Percentiles rank a stretch among this genome's conserved stretches.
Conservation (phyloP, 257 asterid species). For the Plectranthus barbatus region DNA sequence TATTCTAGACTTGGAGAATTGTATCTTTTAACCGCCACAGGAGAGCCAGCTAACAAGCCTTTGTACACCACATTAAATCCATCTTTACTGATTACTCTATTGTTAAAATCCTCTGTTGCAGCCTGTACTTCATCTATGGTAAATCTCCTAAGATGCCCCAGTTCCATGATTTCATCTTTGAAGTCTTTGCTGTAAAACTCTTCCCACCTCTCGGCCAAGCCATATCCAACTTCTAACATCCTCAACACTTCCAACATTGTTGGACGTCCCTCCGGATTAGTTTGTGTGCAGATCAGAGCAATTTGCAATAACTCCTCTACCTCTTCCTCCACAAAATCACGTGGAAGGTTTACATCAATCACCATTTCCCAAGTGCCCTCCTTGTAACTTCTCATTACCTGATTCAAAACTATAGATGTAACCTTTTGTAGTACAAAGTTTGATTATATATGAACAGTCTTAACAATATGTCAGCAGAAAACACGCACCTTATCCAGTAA, state of each 20-base stretch:
- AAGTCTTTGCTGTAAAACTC: background rate
- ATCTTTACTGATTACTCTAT: background rate
- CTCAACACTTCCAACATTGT: background rate
- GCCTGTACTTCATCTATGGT: background rate
- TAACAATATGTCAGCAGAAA: background rate
- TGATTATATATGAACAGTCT: no score
- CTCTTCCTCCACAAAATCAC: background rate
- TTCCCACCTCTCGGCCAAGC: background rate
- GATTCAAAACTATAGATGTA: no score
- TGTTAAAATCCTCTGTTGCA: background rate
- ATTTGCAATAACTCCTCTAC: background rate
- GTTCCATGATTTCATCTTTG: background rate
- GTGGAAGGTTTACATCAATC: background rate
- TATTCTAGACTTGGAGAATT: background rate
- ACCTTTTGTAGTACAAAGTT: no score
- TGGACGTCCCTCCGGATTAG: background rate
- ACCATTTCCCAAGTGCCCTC: background rate
- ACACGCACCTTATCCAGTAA: no score
- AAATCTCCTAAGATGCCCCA: background rate
- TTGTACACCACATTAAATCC: background rate
- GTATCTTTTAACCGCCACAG: slow-evolving; percentile 12
- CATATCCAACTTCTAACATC: background rate
- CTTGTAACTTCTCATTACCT: background rate
- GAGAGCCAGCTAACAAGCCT: slow-evolving; percentile 24
- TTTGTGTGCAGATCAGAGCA: background rate